Conservation (phyloP, 495 filamentous ascomycete genomes). For the Penicillium simplicissimum region DNA sequence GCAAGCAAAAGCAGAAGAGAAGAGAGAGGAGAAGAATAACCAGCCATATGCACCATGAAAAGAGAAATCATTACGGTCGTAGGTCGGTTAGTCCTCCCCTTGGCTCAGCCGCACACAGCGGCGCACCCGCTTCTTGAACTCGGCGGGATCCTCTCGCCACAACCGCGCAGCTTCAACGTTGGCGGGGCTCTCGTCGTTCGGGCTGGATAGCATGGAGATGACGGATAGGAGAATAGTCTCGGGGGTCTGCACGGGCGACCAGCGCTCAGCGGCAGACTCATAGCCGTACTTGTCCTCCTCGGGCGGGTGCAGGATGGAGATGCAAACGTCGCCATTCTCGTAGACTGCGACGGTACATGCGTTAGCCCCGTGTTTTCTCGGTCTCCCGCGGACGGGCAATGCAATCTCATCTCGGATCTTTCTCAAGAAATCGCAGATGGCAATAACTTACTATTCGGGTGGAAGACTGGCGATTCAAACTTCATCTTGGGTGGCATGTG, state of each 20-base stretch:
- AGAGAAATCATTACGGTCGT: background rate
- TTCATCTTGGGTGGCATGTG: conserved; percentile 88
- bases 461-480: conserved; percentile 87
- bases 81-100: conserved; percentile 60
- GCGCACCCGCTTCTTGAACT: conserved; percentile 75
- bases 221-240: conserved; percentile 92
- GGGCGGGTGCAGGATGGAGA: conserved; percentile 94
- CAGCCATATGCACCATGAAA: conserved; percentile 24
- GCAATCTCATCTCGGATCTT: background rate
- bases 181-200: conserved; percentile 93
- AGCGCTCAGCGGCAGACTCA: conserved; percentile 86
- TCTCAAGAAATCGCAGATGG: background rate
- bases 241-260: conserved; percentile 96
- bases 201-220: conserved; percentile 88
- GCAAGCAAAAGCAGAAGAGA: conserved; percentile 8
- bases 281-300: conserved; percentile 97
- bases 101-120: conserved; percentile 82
- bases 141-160: conserved; percentile 80
- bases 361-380: background rate
- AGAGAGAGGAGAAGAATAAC: conserved; percentile 8
- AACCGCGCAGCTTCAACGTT: conserved; percentile 90
- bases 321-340: conserved; percentile 85
- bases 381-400: background rate
- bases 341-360: conserved; percentile 59
- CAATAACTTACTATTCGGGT: conserved; percentile 73